These are phyloP conservation scores for Volvox reticuliferus DNA, from an alignment of 139 green algal species.

Conservation along the genomic window DNA sequence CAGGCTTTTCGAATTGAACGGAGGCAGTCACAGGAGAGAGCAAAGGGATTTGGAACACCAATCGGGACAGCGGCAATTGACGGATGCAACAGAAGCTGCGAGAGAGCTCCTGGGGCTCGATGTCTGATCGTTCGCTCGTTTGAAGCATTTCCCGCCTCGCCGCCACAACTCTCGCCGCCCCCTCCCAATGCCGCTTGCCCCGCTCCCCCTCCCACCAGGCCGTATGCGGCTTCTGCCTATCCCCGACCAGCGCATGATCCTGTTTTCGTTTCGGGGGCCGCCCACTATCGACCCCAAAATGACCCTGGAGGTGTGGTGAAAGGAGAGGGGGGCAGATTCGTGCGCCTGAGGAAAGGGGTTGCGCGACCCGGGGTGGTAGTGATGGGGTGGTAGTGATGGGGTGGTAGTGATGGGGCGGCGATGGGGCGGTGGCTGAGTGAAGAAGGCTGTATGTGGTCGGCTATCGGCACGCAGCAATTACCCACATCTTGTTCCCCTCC, in stretches of 20 bases:
- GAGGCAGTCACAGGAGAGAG: too few species aligned
- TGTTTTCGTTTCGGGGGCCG: constrained; percentile 56
- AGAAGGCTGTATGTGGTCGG: too few species aligned
- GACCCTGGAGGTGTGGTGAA: background rate
- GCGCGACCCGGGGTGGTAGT: background rate
- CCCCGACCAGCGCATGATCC: constrained; percentile 56
- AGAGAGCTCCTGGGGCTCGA: too few species aligned
- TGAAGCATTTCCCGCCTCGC: too few species aligned
- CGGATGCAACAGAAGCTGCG: too few species aligned
- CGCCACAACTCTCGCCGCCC: too few species aligned
- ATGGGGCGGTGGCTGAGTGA: background rate
- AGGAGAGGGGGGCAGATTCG: background rate
- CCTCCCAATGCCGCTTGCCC: background rate
- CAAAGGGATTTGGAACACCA: too few species aligned
- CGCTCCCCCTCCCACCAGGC: constrained; percentile 12
- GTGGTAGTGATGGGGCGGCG: background rate
- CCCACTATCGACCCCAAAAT: constrained; percentile 36
- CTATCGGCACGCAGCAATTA: background rate
- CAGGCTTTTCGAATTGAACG: too few species aligned
- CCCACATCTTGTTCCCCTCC: background rate
- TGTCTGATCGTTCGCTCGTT: too few species aligned
- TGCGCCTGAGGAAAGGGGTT: background rate
- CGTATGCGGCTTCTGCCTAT: constrained; percentile 53
- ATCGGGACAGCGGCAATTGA: too few species aligned
- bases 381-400: background rate